These are phyloP conservation scores for Blastocystis sp. DNA, from an alignment of 352 stramenopile species.

Conservation along the genomic window DNA sequence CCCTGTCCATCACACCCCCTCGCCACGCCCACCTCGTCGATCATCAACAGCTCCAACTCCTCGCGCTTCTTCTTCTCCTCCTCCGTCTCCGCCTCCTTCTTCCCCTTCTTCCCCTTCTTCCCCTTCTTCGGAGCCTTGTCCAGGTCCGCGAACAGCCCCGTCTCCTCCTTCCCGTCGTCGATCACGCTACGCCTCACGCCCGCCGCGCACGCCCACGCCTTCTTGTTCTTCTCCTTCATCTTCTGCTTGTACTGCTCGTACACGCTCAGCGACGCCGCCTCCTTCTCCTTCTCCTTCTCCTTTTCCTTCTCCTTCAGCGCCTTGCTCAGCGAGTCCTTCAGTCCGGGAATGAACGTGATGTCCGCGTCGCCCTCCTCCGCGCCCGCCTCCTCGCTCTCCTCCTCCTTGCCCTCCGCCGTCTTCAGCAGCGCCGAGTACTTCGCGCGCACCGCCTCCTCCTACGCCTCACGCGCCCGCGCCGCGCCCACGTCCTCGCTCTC, in stretches of 20 bases:
- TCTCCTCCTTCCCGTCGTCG: no score
- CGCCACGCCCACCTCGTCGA: slow-evolving; percentile 34
- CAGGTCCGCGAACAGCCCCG: no score
- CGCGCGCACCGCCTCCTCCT: slow-evolving; percentile 13
- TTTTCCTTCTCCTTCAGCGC: neutral
- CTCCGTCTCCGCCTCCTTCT: slow-evolving; percentile 42
- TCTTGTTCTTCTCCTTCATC: slow-evolving; percentile 29
- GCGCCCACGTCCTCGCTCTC: no score
- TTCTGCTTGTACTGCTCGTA: no score
- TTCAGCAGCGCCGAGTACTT: slow-evolving; percentile 38
- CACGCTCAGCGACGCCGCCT: no score
- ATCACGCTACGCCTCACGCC: neutral
- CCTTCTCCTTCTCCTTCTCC: no score
- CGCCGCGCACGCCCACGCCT: neutral
- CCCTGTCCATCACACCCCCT: slow-evolving; percentile 9
- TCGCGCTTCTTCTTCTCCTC: no score
- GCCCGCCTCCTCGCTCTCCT: slow-evolving; percentile 24
- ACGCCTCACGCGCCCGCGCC: neutral
- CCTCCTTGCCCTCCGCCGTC: slow-evolving; percentile 11
- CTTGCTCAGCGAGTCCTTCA: slow-evolving; percentile 45
- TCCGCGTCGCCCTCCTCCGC: slow-evolving; percentile 52
- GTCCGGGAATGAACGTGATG: slow-evolving; percentile 63
- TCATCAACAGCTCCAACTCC: no score
- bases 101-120: no score
- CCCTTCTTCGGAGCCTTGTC: no score